These are phyloP conservation scores for Melanomma pulvis-pyrius DNA, from an alignment of 495 filamentous ascomycete species.

Conservation along the genomic window DNA sequence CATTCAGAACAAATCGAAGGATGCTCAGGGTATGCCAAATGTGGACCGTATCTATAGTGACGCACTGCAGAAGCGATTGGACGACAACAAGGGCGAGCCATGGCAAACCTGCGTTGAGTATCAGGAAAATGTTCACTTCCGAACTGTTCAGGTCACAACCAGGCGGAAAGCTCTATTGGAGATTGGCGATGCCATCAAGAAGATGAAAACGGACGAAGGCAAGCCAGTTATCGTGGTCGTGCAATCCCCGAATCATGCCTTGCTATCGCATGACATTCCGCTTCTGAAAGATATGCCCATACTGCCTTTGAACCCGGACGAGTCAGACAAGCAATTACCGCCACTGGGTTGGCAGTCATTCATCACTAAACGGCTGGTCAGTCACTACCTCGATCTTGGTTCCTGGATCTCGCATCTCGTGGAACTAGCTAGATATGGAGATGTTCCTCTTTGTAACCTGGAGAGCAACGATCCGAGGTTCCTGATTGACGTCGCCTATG, in stretches of 20 bases:
- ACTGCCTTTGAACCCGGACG: constrained; percentile 76
- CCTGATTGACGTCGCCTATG: constrained; percentile 94
- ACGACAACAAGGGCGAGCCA: constrained; percentile 66
- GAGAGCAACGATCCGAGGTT: constrained; percentile 92
- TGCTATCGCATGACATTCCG: constrained; percentile 82
- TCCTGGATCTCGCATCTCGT: constrained; percentile 89
- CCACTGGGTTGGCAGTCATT: constrained; percentile 93
- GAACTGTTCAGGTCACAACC: constrained; percentile 82
- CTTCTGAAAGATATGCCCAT: constrained; percentile 82
- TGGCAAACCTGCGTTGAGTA: constrained; percentile 84
- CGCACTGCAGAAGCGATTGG: constrained; percentile 61
- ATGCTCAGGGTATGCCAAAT: constrained; percentile 83
- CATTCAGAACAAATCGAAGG: constrained; percentile 75
- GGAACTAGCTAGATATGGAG: constrained; percentile 85
- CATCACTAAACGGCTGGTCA: constrained; percentile 80
- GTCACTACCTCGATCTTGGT: constrained; percentile 86
- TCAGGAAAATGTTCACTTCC: constrained; percentile 84
- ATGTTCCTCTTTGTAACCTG: constrained; percentile 92
- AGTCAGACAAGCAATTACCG: constrained; percentile 81
- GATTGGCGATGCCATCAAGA: constrained; percentile 80
- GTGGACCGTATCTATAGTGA: constrained; percentile 90
- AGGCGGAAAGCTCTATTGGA: constrained; percentile 85
- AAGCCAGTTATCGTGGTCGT: constrained; percentile 81
- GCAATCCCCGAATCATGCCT: constrained; percentile 81
- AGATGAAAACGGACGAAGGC: constrained; percentile 80